These are phyloP conservation scores for Dactylellina cionopaga DNA, from an alignment of 2,329 filamentous ascomycete species.

Conservation along the genomic window DNA sequence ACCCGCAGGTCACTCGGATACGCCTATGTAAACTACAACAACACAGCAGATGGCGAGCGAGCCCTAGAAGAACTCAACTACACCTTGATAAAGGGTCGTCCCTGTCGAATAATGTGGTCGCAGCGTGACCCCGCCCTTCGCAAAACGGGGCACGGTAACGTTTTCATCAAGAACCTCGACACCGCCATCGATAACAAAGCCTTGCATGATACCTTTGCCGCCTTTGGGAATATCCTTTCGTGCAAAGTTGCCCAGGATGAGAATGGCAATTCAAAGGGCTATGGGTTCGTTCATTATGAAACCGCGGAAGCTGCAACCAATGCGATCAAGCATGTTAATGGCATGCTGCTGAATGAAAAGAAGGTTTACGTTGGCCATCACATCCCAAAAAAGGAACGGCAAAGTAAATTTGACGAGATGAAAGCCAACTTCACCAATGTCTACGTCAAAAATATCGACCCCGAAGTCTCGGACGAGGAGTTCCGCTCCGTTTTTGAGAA, in stretches of 20 bases:
- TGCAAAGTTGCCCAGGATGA: conserved; percentile 99
- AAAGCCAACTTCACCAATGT: conserved; percentile 99
- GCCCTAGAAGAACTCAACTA: conserved; percentile 99
- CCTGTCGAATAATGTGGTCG: conserved; percentile 99
- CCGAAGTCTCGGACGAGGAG: conserved; percentile 87
- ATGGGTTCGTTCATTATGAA: conserved; percentile 99
- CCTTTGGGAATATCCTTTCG: conserved; percentile 98
- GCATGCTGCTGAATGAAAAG: conserved; percentile 99
- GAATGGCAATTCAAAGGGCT: conserved; percentile 95
- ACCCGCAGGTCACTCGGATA: conserved; percentile 98
- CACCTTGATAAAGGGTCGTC: conserved; percentile 97
- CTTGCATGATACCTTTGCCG: conserved; percentile 97
- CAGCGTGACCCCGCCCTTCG: conserved; percentile 98
- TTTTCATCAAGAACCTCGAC: conserved; percentile 99
- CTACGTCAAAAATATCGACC: conserved; percentile 97
- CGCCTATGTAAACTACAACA: conserved; percentile 99
- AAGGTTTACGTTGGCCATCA: conserved; percentile 99
- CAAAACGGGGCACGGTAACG: conserved; percentile 99
- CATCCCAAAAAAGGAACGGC: conserved; percentile 99
- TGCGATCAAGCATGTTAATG: conserved; percentile 99
- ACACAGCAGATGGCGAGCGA: conserved; percentile 93
- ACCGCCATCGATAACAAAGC: conserved; percentile 99
- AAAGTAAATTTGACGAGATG: conserved; percentile 99
- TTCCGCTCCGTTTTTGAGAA: conserved; percentile 93
- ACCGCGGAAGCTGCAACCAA: conserved; percentile 95